A percentile compares a stretch with the other conserved stretches of the same genome.
Conservation (phyloP, 495 filamentous ascomycete genomes). For the Xeromyces bisporus region DNA sequence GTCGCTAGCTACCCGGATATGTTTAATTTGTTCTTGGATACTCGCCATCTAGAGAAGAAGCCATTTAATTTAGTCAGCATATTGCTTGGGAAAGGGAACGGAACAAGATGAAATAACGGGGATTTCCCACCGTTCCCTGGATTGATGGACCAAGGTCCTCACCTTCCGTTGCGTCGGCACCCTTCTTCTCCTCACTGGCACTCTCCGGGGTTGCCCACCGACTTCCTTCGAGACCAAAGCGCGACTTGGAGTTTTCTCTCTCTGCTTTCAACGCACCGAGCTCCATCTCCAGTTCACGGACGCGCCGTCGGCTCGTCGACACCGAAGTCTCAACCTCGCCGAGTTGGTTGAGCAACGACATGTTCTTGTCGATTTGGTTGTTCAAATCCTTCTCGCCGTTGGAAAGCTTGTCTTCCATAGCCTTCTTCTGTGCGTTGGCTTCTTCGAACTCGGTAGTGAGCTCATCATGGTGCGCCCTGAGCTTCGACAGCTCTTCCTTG, state of each 20-base stretch:
- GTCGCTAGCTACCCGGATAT: constrained; percentile 27
- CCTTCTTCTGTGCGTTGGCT: constrained; percentile 13
- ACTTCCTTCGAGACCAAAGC: constrained; percentile 21
- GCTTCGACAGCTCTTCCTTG: constrained; percentile 18
- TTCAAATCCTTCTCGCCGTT: constrained; percentile 24
- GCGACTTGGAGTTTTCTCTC: constrained; percentile 10
- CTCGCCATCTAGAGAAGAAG: constrained; percentile 27
- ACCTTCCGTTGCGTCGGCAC: constrained; percentile 31
- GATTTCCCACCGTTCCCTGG: constrained; percentile 37
- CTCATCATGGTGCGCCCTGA: constrained; percentile 18
- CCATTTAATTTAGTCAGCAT: constrained; percentile 14
- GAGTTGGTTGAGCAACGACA: constrained; percentile 28
- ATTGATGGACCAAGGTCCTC: constrained; percentile 37
- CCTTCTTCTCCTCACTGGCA: constrained; percentile 13
- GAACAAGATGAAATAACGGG: constrained; percentile 22
- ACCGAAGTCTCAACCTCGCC: constrained; percentile 24
- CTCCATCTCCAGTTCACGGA: constrained; percentile 32
- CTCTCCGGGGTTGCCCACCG: constrained; percentile 24
- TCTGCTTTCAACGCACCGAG: constrained; percentile 22
- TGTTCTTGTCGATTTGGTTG: constrained; percentile 34
- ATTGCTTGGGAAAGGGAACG: constrained; percentile 6
- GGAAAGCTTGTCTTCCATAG: constrained; percentile 20
- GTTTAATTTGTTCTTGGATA: constrained; percentile 36
- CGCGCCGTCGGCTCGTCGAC: constrained; percentile 21
- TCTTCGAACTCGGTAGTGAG: constrained; percentile 18